These are phyloP conservation scores for Fusarium illudens DNA, from an alignment of 2,329 filamentous ascomycete species.

Conservation along the genomic window DNA sequence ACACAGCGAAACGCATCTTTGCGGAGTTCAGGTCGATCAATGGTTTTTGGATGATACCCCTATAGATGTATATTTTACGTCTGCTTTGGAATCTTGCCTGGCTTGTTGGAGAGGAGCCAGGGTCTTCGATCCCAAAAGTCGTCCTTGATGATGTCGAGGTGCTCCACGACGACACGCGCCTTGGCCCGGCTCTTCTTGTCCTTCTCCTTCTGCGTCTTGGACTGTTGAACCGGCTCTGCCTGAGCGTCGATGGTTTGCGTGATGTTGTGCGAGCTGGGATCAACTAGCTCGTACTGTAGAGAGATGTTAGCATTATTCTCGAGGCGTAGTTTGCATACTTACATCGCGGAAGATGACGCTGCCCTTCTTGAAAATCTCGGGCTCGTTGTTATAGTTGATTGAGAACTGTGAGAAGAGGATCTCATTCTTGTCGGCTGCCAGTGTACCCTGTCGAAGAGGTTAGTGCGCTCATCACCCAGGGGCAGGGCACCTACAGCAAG, in stretches of 20 bases:
- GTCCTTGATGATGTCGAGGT: slow-evolving; percentile 94
- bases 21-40: slow-evolving; percentile 41
- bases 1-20: slow-evolving; percentile 32
- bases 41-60: slow-evolving; percentile 44
- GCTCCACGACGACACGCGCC: slow-evolving; percentile 81
- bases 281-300: slow-evolving; percentile 73
- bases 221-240: slow-evolving; percentile 65
- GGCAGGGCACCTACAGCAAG: slow-evolving; percentile 67
- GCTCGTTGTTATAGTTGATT: slow-evolving; percentile 98
- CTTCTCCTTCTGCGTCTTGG: slow-evolving; percentile 84
- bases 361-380: slow-evolving; percentile 91
- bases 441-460: slow-evolving; percentile 69
- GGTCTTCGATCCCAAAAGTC: slow-evolving; percentile 91
- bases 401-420: slow-evolving; percentile 88
- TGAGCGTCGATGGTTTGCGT: slow-evolving; percentile 57
- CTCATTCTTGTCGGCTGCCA: slow-evolving; percentile 92
- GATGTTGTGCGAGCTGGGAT: slow-evolving; percentile 60
- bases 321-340: slow-evolving; percentile 41
- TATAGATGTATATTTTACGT: slow-evolving; percentile 47
- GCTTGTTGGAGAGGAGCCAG: slow-evolving; percentile 81
- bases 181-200: slow-evolving; percentile 83
- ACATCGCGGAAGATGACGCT: slow-evolving; percentile 88
- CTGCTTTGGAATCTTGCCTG: slow-evolving; percentile 74
- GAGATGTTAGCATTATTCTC: slow-evolving; percentile 34
- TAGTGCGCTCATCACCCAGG: slow-evolving; percentile 9